A percentile compares a stretch with the other conserved stretches of the same genome.
Evolutionary conservation across 2,329 filamentous ascomycete species (phyloP).

Genomic region (Sphaerulina musiva): DNA sequence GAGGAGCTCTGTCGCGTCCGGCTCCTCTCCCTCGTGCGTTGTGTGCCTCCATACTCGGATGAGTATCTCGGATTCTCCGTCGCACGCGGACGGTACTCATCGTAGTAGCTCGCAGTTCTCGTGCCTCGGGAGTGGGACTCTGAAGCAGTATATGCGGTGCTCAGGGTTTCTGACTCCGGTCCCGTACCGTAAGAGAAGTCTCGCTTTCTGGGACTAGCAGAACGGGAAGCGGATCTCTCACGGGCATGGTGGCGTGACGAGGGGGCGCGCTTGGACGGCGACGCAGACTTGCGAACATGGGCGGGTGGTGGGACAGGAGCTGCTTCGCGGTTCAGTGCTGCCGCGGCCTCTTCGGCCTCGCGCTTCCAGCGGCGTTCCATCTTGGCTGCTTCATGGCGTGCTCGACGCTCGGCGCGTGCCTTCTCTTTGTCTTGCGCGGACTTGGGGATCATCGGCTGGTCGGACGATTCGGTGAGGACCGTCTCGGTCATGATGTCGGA

Average conservation of each 20-base stretch:
- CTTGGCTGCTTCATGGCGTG: slow-evolving; percentile 34
- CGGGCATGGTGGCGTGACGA: slow-evolving; percentile 22
- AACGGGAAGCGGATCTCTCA: slow-evolving; percentile 24
- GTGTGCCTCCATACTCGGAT: slow-evolving; percentile 11
- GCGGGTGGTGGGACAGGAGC: slow-evolving; percentile 18
- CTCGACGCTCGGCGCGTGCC: slow-evolving; percentile 36
- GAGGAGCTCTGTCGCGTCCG: slow-evolving; percentile 30
- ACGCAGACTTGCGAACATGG: slow-evolving; percentile 23
- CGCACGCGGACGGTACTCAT: slow-evolving; percentile 31
- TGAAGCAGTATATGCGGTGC: slow-evolving; percentile 37
- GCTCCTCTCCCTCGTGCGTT: slow-evolving; percentile 9
- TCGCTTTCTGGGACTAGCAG: slow-evolving; percentile 31
- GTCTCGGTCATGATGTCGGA: slow-evolving; percentile 50
- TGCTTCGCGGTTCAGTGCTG: slow-evolving; percentile 32
- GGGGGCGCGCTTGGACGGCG: slow-evolving; percentile 27
- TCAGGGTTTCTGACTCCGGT: slow-evolving; percentile 30
- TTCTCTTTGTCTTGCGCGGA: slow-evolving; percentile 32
- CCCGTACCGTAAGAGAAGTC: slow-evolving; percentile 33
- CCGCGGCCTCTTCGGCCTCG: slow-evolving; percentile 38
- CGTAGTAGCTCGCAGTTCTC: slow-evolving; percentile 32
- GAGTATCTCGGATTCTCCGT: slow-evolving; percentile 24
- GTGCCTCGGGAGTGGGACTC: slow-evolving; percentile 13
- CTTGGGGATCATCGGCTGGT: slow-evolving; percentile 32
- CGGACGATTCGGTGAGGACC: slow-evolving; percentile 41
- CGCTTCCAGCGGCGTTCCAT: slow-evolving; percentile 37